Evolutionary conservation across 2,329 filamentous ascomycete species (phyloP).

Genomic region (Emmonsiellopsis sp.): DNA sequence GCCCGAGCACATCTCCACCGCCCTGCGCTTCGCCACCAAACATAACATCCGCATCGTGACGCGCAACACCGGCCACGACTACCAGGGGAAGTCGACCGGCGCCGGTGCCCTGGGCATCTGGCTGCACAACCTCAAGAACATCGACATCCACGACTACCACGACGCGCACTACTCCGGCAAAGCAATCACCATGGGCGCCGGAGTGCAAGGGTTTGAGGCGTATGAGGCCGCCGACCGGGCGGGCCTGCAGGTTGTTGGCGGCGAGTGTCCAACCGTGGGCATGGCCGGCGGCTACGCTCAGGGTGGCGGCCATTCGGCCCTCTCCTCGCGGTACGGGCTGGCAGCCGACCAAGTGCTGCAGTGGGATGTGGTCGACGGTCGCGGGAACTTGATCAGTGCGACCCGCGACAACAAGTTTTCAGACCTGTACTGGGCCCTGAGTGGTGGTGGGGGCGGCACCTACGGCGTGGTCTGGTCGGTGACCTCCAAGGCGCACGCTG

Average conservation of each 20-base stretch:
- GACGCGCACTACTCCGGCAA: slow-evolving; percentile 38
- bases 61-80: slow-evolving; percentile 34
- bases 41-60: slow-evolving; percentile 44
- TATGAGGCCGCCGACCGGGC: slow-evolving; percentile 37
- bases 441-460: slow-evolving; percentile 51
- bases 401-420: slow-evolving; percentile 34
- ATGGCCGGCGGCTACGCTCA: slow-evolving; percentile 51
- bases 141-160: slow-evolving; percentile 23
- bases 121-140: slow-evolving; percentile 23
- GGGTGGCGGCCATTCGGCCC: slow-evolving; percentile 49
- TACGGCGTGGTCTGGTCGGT: slow-evolving; percentile 49
- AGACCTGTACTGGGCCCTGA: slow-evolving; percentile 55
- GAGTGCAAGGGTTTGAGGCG: slow-evolving; percentile 42
- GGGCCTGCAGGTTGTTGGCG: slow-evolving; percentile 45
- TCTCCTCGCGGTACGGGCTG: slow-evolving; percentile 45
- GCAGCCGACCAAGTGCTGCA: slow-evolving; percentile 50
- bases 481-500: slow-evolving; percentile 38
- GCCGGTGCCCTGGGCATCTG: slow-evolving; percentile 36
- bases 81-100: slow-evolving; percentile 49
- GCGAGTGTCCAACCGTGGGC: slow-evolving; percentile 47
- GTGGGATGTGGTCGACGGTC: slow-evolving; percentile 45
- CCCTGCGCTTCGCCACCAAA: slow-evolving; percentile 32
- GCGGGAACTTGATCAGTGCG: slow-evolving; percentile 39
- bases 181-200: slow-evolving; percentile 47
- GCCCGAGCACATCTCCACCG: slow-evolving; percentile 14